phyloP scores from a whole-genome alignment of 2,329 filamentous ascomycete species.

The Verticillium zaregamsianum region DNA sequence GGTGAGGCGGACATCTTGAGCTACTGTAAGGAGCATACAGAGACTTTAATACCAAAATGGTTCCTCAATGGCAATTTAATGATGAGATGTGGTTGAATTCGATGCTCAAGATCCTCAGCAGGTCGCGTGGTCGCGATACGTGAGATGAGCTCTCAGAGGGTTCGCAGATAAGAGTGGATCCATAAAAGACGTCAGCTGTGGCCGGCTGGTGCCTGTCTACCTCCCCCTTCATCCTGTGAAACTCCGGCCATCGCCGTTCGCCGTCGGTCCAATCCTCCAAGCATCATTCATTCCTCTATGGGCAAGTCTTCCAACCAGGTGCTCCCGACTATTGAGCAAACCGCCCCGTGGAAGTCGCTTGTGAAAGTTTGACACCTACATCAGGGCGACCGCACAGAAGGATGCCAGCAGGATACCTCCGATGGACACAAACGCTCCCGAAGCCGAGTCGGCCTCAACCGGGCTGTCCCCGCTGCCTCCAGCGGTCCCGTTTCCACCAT shows the following conservation, averaged over 20 bases:
- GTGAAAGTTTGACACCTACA: not conserved
- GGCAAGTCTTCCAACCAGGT: not conserved
- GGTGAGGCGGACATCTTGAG: constrained; percentile 6
- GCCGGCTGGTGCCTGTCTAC: not conserved
- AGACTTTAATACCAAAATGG: not conserved
- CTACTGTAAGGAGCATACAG: not conserved
- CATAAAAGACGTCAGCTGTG: not conserved
- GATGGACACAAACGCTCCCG: not conserved
- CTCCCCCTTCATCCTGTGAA: not conserved
- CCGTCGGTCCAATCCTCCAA: not conserved
- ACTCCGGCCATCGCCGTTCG: not conserved
- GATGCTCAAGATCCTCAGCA: not conserved
- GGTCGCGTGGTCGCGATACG: not conserved
- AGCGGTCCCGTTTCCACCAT: constrained; percentile 4
- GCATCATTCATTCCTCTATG: not conserved
- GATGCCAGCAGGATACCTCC: not conserved
- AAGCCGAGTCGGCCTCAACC: not conserved
- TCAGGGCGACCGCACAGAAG: not conserved
- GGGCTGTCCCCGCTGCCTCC: not conserved
- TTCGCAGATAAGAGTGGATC: not conserved
- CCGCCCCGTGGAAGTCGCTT: no score
- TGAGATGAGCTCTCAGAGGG: not conserved
- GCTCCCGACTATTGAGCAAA: not conserved
- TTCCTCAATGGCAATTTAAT: not conserved
- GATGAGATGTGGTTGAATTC: not conserved